Base-by-base conservation (phyloP, 2,329 filamentous ascomycete species). In the Graphiopsis chlorocephala region DNA sequence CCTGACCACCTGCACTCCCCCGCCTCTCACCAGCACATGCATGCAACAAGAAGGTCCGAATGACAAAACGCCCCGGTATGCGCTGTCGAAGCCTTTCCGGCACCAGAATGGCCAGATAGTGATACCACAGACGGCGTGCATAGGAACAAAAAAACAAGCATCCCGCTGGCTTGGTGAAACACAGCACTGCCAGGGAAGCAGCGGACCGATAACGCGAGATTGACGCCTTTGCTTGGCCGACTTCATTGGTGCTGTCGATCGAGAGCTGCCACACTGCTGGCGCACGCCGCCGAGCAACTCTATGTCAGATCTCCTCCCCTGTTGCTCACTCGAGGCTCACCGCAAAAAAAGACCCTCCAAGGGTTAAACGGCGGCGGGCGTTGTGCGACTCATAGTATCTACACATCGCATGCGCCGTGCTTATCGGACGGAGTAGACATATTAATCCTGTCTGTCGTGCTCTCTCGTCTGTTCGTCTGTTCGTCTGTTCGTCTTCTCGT, bases 311-410 rank as follows among this genome's bases (percentile, higher is more conserved):
- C 59, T 29, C 47, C 38, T 45, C 38, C 38, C 38, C 38, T 45
- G 38, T 20, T 45, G 38, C 38, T 61, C 38, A 61, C 59, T n/a
- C n/a, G n/a, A n/a, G n/a, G n/a, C n/a, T 61, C 59, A 61, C 59
- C 59, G 59, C 53, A 31, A 25, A 20, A 28, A 31, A 31, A 50
- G 5, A 4, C 2, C n/a, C n/a, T n/a, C n/a, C 47, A 50, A 53
- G 28, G 50, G 50, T 14, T 3, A 11, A 53, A 53, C 50, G 50
- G 48, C 26, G 26, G 53, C 53, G 29, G 28, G 29, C 29, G 29
- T 38, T 38, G 53, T 56, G 50, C 53, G 53, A 56, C 53, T 56
- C 59, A 61, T 61, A 52, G 33, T 47, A 35, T 48, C 57, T 20
- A 47, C 35, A 29, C 57, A 60, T 60, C 57, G 35, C 38, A 48